Base-by-base conservation (phyloP, 1,284 basidiomycete species). In the Ustilago shanxiensis region DNA sequence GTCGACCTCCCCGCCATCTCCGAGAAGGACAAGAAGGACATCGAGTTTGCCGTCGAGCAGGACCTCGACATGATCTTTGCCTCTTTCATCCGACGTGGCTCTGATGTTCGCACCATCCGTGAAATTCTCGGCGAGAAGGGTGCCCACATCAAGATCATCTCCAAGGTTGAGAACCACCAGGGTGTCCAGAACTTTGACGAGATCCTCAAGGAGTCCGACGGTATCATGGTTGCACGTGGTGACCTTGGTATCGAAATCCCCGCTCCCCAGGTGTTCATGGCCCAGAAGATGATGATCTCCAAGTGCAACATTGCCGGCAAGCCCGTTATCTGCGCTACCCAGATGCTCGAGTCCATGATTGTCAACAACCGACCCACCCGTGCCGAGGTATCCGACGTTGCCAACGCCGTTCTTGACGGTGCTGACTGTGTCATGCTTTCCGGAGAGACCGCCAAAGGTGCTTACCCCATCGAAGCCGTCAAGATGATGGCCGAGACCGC, bases 1-100 rank as follows among this genome's bases (percentile, higher is more conserved):
- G 97, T 99, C 85, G 97, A 99, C 88, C 92, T 99, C 60, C 97
- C 97, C 64, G 94, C 97, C 61, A 91, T 99, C 60, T 98, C 95
- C 66, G 94, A 95, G 69, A 99, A 99, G 90, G 97, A 99, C 78
- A 64, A 60, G 55, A 90, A 91, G 77, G 97, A 99, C 87, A 88
- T 99, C 67, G 87, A 90, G 77, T 99, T 99, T 79, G 97, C 97
- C 88, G 96, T 98, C 86, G 93, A 92, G 89, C 98, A 99, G 88
- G 91, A 92, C 75, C 95, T 99, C 80, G 97, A 99, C 89, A 99
- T 99, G 95, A 88, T 86, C 62, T 85, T 85, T 66, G 85, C 85
- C 47, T 86, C 85, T 16, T 86, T 86, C 73, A 85, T 86, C 67
- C 84, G 85, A 49, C 65, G 72, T 45, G 80, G 79, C 49, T 70